phyloP scores from a whole-genome alignment of 306 rosid genomes.

The Lathyrus oleraceus region DNA sequence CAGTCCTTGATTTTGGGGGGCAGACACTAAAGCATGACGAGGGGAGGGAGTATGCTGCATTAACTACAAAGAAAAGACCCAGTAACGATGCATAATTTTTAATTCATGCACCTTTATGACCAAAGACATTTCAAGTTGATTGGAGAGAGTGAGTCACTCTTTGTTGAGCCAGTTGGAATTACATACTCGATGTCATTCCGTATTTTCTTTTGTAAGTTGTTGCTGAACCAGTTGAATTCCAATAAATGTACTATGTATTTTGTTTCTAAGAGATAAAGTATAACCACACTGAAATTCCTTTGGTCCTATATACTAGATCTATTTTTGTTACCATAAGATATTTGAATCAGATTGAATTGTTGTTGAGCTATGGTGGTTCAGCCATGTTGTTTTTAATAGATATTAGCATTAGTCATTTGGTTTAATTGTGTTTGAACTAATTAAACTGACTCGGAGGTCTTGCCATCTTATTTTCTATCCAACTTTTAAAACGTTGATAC shows the following conservation, averaged over 20 bases:
- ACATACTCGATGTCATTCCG: constrained; percentile 28
- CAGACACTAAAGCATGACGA: constrained; percentile 72
- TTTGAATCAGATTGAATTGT: too few species aligned
- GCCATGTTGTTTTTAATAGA: too few species aligned
- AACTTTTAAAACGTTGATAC: too few species aligned
- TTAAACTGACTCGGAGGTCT: too few species aligned
- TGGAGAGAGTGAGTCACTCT: constrained; percentile 49
- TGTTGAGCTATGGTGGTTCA: too few species aligned
- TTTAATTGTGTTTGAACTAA: too few species aligned
- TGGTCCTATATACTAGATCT: too few species aligned
- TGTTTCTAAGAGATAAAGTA: too few species aligned
- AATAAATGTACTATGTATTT: constrained; percentile 41
- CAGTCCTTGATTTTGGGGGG: constrained; percentile 72
- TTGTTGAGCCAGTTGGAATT: constrained; percentile 42
- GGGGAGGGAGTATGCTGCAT: constrained; percentile 89
- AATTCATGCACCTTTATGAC: constrained; percentile 33
- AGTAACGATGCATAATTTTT: constrained; percentile 30
- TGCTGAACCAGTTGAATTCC: constrained; percentile 40
- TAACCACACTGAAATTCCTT: too few species aligned
- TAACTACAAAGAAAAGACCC: constrained; percentile 86
- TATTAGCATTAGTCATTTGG: too few species aligned
- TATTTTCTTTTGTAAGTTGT: constrained; percentile 41
- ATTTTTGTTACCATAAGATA: too few species aligned
- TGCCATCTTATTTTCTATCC: too few species aligned
- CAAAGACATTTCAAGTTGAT: constrained; percentile 36